Evolutionary conservation across 2,329 filamentous ascomycete genomes (phyloP).

Genomic region (Xylogone sp.): DNA sequence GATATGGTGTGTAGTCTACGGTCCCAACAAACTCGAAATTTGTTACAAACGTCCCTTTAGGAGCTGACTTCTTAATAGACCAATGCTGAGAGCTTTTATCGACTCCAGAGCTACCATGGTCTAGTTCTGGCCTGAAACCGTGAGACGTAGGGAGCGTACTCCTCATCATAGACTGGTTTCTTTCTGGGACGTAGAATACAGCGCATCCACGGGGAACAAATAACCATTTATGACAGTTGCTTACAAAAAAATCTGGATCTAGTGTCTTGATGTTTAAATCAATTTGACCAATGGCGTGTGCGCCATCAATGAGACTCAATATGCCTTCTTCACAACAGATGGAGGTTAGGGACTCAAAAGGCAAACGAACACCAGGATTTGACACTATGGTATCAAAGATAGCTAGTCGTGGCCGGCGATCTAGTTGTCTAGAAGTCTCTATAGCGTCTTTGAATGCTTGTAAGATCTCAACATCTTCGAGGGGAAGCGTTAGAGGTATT

Average conservation of each 20-base stretch:
- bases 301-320: slow-evolving; percentile 70
- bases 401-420: slow-evolving; percentile 62
- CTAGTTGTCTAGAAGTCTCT: slow-evolving; percentile 43
- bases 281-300: slow-evolving; percentile 80
- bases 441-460: slow-evolving; percentile 58
- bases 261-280: slow-evolving; percentile 61
- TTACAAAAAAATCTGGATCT: slow-evolving; percentile 82
- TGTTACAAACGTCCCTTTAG: slow-evolving; percentile 51
- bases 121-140: slow-evolving; percentile 56
- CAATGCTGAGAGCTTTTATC: too few species aligned
- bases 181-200: slow-evolving; percentile 71
- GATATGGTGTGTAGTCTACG: slow-evolving; percentile 65
- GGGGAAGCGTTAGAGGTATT: slow-evolving; percentile 64
- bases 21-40: slow-evolving; percentile 79
- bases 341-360: slow-evolving; percentile 64
- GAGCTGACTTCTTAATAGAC: slow-evolving; percentile 28
- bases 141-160: slow-evolving; percentile 77
- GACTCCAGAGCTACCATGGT: slow-evolving; percentile 3
- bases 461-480: slow-evolving; percentile 65
- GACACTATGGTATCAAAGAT: slow-evolving; percentile 82
- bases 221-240: slow-evolving; percentile 91
- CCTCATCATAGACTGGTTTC: slow-evolving; percentile 73
- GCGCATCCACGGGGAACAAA: slow-evolving; percentile 76
- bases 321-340: slow-evolving; percentile 65
- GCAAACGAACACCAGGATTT: slow-evolving; percentile 73